A percentile compares a stretch with the other conserved stretches of the same genome.
phyloP scores from a whole-genome alignment of 2,329 filamentous ascomycete genomes.

The Fusarium brevicatenulatum region DNA sequence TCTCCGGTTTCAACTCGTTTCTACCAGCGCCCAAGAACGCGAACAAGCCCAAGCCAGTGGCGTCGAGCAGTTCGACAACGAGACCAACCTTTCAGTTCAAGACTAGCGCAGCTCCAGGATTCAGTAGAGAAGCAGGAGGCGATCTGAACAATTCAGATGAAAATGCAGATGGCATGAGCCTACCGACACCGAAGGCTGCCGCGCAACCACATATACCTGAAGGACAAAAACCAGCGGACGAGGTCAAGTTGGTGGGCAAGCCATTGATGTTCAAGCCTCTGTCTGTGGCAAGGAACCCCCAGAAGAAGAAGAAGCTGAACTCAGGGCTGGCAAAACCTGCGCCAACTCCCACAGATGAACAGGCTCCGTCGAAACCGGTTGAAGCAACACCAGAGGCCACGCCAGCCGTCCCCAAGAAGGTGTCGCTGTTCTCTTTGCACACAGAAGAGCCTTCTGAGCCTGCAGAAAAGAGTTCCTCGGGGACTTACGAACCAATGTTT shows the following conservation, averaged over 20 bases:
- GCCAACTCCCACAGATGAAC: slow-evolving; percentile 11
- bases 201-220: slow-evolving; percentile 62
- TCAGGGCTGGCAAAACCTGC: slow-evolving; percentile 23
- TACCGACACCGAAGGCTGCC: slow-evolving; percentile 55
- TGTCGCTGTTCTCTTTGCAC: slow-evolving; percentile 76
- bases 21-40: slow-evolving; percentile 83
- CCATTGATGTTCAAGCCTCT: slow-evolving; percentile 89
- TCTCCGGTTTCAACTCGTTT: slow-evolving; percentile 86
- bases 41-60: slow-evolving; percentile 47
- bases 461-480: slow-evolving; percentile 35
- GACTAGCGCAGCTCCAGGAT: slow-evolving; percentile 85
- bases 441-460: slow-evolving; percentile 51
- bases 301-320: slow-evolving; percentile 70
- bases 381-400: slow-evolving; percentile 25
- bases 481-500: slow-evolving; percentile 65
- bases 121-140: slow-evolving; percentile 67
- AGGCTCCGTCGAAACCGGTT: slow-evolving; percentile 27
- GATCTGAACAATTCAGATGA: slow-evolving; percentile 34
- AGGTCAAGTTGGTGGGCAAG: slow-evolving; percentile 78
- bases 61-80: slow-evolving; percentile 29
- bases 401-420: slow-evolving; percentile 56
- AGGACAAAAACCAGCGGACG: slow-evolving; percentile 67
- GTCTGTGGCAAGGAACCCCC: slow-evolving; percentile 80
- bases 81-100: slow-evolving; percentile 71
- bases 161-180: slow-evolving; percentile 41